Conservation (phyloP, 140 eudicot genomes). For the Ambrosia hybrid region DNA sequence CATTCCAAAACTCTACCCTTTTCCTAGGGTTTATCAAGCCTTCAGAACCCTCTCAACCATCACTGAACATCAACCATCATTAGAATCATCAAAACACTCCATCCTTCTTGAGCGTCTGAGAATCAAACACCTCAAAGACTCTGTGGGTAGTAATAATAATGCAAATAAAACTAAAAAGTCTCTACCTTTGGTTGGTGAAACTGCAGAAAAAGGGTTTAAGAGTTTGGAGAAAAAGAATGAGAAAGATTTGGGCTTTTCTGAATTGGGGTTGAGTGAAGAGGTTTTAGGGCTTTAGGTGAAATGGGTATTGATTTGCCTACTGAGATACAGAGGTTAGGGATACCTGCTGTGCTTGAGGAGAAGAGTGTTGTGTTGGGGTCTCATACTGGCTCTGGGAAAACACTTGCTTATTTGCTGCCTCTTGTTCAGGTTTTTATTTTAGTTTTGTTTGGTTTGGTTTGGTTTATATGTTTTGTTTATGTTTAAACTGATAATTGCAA, state of each 20-base stretch:
- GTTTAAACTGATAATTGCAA: background rate
- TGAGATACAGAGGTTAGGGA: slow-evolving; percentile 88
- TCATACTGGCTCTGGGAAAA: slow-evolving; percentile 96
- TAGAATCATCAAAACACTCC: slow-evolving; percentile 65
- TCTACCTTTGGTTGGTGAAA: slow-evolving; percentile 17
- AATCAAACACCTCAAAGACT: slow-evolving; percentile 76
- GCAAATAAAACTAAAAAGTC: slow-evolving; percentile 27
- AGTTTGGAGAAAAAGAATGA: slow-evolving; percentile 30
- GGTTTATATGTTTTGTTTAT: background rate
- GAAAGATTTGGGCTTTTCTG: slow-evolving; percentile 50
- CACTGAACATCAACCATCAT: slow-evolving; percentile 40
- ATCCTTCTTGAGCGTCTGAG: slow-evolving; percentile 76
- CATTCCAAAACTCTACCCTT: slow-evolving; percentile 9
- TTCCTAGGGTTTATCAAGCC: slow-evolving; percentile 46
- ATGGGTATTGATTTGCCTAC: slow-evolving; percentile 83
- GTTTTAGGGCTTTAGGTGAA: slow-evolving; percentile 70
- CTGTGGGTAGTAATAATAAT: slow-evolving; percentile 3
- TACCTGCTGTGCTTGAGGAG: slow-evolving; percentile 68
- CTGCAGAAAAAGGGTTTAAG: slow-evolving; percentile 1
- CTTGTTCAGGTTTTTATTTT: slow-evolving; percentile 72
- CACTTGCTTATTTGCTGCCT: slow-evolving; percentile 89
- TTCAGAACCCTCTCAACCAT: slow-evolving; percentile 44
- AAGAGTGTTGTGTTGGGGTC: slow-evolving; percentile 91
- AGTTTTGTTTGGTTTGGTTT: background rate
- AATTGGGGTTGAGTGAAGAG: slow-evolving; percentile 81